These are phyloP conservation scores for Mallotus nudiflorus DNA, from an alignment of 345 rosid species.

Conservation along the genomic window DNA sequence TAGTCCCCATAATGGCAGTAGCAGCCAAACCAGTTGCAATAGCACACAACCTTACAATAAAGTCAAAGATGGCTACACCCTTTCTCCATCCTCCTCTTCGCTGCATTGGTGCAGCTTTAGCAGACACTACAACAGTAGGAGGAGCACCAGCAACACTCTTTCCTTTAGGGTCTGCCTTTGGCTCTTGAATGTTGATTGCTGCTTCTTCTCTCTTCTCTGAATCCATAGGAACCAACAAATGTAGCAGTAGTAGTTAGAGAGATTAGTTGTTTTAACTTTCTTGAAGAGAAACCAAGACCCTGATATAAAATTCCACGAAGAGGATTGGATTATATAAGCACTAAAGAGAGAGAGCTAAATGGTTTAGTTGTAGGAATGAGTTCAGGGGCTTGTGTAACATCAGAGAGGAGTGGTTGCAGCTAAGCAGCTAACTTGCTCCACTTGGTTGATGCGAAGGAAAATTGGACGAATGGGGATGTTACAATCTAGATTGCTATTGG, in stretches of 20 bases:
- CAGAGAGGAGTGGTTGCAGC: constrained; percentile 32
- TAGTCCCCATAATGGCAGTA: constrained; percentile 39
- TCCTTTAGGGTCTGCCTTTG: constrained; percentile 24
- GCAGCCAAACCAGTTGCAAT: constrained; percentile 44
- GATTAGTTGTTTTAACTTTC: background rate
- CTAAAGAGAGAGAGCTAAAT: background rate
- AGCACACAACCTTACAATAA: constrained; percentile 44
- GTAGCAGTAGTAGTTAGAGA: background rate
- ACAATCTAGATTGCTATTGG: no score
- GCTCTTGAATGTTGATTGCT: constrained; percentile 20
- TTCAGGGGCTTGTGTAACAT: constrained; percentile 3
- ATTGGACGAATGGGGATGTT: background rate
- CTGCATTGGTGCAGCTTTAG: constrained; percentile 11
- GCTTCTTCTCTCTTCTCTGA: constrained; percentile 18
- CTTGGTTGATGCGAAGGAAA: constrained; percentile 2
- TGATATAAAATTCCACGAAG: background rate
- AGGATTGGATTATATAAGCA: background rate
- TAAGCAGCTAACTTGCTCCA: constrained; percentile 34
- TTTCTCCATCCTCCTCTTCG: constrained; percentile 35
- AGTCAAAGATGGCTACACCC: constrained; percentile 47
- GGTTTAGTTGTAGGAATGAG: constrained; percentile 16
- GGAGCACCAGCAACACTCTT: constrained; percentile 24
- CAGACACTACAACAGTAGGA: background rate
- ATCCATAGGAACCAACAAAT: constrained; percentile 22
- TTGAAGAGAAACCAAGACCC: background rate